phyloP scores from a whole-genome alignment of 805 yeast genomes.

The Debaryomyces tyrocola region DNA sequence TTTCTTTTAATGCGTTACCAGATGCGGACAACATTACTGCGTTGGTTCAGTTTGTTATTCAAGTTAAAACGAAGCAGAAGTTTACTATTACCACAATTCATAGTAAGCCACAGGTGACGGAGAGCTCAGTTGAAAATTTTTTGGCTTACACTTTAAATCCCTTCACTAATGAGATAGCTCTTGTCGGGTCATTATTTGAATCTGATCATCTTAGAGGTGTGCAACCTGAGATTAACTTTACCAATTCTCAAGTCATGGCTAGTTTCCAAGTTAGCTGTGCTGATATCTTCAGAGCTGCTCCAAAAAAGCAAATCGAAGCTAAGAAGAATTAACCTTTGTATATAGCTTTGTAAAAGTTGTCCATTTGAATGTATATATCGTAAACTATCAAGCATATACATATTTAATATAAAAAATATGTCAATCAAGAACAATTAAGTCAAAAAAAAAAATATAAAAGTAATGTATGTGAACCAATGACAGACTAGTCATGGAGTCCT shows the following conservation, averaged over 20 bases:
- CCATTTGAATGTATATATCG: neutral
- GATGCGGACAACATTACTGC: slow-evolving; percentile 39
- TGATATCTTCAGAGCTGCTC: slow-evolving; percentile 37
- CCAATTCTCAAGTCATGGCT: slow-evolving; percentile 18
- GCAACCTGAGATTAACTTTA: slow-evolving; percentile 30
- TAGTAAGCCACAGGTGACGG: slow-evolving; percentile 16
- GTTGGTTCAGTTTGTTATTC: slow-evolving; percentile 39
- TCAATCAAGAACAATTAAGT: no score
- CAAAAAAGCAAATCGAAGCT: neutral
- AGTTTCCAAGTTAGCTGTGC: slow-evolving; percentile 34
- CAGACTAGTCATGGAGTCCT: neutral
- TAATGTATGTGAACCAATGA: neutral
- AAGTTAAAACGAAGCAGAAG: slow-evolving; percentile 38
- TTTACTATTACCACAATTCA: slow-evolving; percentile 25
- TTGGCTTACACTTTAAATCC: slow-evolving; percentile 42
- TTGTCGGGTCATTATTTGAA: slow-evolving; percentile 43
- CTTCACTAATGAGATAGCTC: slow-evolving; percentile 33
- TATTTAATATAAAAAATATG: neutral
- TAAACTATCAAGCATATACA: neutral
- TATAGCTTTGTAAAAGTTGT: neutral
- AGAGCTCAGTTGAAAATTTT: slow-evolving; percentile 33
- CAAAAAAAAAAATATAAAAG: neutral
- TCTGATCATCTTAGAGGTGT: slow-evolving; percentile 36
- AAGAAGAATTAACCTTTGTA: neutral
- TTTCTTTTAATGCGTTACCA: slow-evolving; percentile 68